These are phyloP conservation scores for Prototheca wickerhamii DNA, from an alignment of 163 green algal genomes.

Conservation along the genomic window DNA sequence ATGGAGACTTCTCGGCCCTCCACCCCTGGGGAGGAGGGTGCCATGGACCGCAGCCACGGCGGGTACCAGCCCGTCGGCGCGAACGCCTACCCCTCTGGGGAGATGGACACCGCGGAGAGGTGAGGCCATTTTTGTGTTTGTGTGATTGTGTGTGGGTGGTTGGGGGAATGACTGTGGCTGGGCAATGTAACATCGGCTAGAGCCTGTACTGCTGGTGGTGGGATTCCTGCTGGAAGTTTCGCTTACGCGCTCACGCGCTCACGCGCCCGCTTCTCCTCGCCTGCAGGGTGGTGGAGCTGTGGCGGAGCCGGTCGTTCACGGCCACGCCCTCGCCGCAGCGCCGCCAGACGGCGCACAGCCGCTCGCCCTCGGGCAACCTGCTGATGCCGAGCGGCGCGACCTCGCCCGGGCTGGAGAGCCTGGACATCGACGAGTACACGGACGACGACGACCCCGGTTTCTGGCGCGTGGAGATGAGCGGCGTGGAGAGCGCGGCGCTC, in stretches of 20 bases:
- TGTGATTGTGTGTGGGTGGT: background rate
- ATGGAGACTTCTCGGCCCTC: background rate
- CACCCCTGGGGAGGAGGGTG: background rate
- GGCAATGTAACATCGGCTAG: too few species aligned
- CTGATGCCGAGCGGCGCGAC: background rate
- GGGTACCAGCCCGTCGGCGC: background rate
- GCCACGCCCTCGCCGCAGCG: conserved; percentile 18
- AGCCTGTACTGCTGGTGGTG: too few species aligned
- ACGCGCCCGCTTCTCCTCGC: background rate
- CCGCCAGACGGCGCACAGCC: background rate
- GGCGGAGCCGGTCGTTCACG: conserved; percentile 30
- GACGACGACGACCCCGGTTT: conserved; percentile 27
- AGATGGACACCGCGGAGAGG: conserved; percentile 22
- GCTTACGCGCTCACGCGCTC: too few species aligned
- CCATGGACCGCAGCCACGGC: background rate
- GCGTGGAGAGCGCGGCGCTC: conserved; percentile 9
- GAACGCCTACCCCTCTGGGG: background rate
- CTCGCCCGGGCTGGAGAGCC: background rate
- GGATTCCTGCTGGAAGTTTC: too few species aligned
- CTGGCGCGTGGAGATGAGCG: conserved; percentile 15
- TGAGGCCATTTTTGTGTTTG: conserved; percentile 3
- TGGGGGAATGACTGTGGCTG: too few species aligned
- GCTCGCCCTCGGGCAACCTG: background rate
- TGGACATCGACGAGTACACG: conserved; percentile 22
- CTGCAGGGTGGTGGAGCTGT: conserved; percentile 25